These are phyloP conservation scores for Colletotrichum plurivorum DNA, from an alignment of 2,329 filamentous ascomycete species.

Conservation along the genomic window DNA sequence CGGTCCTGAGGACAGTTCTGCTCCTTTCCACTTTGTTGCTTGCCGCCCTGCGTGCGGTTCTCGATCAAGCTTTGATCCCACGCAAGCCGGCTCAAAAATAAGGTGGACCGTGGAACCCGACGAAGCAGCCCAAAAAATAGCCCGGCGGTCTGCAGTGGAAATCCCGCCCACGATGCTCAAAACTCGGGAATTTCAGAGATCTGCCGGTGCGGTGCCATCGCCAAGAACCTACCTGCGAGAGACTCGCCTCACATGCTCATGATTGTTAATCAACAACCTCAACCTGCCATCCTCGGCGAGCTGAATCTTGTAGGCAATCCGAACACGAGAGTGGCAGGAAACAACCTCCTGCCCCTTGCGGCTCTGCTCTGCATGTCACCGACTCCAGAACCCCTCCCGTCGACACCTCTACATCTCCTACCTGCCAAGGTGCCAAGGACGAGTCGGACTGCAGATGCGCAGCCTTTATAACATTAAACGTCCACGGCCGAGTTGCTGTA, in stretches of 20 bases:
- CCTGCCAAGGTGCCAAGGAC: slow-evolving; percentile 21
- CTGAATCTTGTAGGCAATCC: neutral
- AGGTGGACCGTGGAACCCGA: neutral
- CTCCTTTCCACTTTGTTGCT: neutral
- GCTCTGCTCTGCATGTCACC: slow-evolving; percentile 1
- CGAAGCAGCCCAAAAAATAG: neutral
- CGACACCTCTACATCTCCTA: neutral
- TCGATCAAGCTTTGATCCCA: slow-evolving; percentile 21
- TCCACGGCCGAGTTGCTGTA: neutral
- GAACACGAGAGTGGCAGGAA: slow-evolving; percentile 17
- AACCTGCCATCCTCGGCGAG: too few relatives aligned
- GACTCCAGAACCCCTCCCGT: neutral
- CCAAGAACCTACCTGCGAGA: neutral
- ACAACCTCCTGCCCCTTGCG: neutral
- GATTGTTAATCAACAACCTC: too few relatives aligned
- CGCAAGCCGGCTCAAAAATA: neutral
- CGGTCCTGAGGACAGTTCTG: neutral
- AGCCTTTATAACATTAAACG: neutral
- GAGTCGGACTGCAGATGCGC: neutral
- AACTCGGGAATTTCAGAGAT: too few relatives aligned
- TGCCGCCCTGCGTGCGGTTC: neutral
- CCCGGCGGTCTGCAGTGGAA: too few relatives aligned
- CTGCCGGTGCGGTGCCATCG: neutral
- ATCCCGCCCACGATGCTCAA: too few relatives aligned
- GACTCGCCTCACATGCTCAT: neutral